A percentile compares a stretch with the other conserved stretches of the same genome.
phyloP scores from a whole-genome alignment of 495 filamentous ascomycete species.

The Immersiella caudata region DNA sequence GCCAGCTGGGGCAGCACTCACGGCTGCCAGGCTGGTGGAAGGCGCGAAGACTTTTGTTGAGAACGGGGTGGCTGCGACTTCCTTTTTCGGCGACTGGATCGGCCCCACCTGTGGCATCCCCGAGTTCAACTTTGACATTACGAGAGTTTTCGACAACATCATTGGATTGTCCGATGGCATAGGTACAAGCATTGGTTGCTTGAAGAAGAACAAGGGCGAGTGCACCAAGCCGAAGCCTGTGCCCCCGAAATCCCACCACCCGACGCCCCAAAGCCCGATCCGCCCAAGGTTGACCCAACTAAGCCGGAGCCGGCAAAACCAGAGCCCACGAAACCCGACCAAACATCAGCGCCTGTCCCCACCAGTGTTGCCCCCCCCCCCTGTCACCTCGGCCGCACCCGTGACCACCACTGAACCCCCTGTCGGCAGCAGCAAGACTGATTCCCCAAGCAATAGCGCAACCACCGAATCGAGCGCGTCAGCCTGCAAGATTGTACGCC shows the following conservation, averaged over 20 bases:
- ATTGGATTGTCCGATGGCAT: not conserved
- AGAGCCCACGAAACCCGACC: not conserved
- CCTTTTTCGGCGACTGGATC: constrained; percentile 5
- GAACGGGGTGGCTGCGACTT: not conserved
- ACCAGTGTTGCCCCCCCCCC: not conserved
- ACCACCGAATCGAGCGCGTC: not conserved
- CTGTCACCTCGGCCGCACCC: not conserved
- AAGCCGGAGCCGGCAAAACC: not conserved
- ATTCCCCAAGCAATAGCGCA: not conserved
- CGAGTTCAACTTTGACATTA: constrained; percentile 2
- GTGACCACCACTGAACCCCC: not conserved
- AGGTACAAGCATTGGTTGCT: not conserved
- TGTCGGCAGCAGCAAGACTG: not conserved
- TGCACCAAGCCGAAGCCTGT: constrained; percentile 1
- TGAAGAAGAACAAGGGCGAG: constrained; percentile 9
- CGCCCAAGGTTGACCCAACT: not conserved
- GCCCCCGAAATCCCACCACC: not conserved
- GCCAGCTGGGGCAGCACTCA: not conserved
- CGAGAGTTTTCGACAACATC: not conserved
- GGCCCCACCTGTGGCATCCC: not conserved
- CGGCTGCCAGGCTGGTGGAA: not conserved
- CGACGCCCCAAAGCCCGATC: constrained; percentile 6
- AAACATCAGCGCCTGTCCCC: not conserved
- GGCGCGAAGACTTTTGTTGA: constrained; percentile 6
- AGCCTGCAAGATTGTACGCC: not conserved